Base-by-base conservation (phyloP, 352 stramenopile species). In the Phytophthora ramorum region DNA sequence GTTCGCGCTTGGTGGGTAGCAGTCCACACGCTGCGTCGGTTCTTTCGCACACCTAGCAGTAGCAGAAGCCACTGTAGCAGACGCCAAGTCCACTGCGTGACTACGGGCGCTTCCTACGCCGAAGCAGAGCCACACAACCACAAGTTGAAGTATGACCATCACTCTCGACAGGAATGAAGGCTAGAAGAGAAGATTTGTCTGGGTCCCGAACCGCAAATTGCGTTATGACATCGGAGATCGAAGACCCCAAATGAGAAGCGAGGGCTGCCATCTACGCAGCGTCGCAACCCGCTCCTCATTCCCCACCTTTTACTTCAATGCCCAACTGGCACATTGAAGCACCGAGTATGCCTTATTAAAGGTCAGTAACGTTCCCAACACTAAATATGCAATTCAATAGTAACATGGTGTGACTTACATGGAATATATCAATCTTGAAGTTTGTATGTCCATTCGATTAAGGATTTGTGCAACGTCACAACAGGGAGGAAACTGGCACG, bases 1-100 rank as follows among this genome's bases (percentile, higher is more conserved):
- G 51, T 85, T 81, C 9, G 67, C 28, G 13, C 71, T 63, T 9
- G 71, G 61, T 20, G 87, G 87, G 57, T 94, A 95, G 61, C 87
- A 96, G 63, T 95, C 81, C 44, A 94, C 63, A 7, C 83, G 83
- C 2, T 66, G 41, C 4, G 22, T 35, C 0, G 78, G 70, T 43
- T 83, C 66, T 41, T 66, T 62, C 8, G 46, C 53, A 28, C 75
- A 85, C 19, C 71, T 51, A 0, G 45, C 55, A 44, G 67, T 57
- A n/a, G 75, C 10, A 14, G 35, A 41, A 3, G 24, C 35, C 1
- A 45, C 49, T 5, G 44, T 40, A 65, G 60, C 61, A 40, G 56
- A 58, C 4, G 55, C 35, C 17, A 63, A 53, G 9, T 66, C 37
- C 14, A 66, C 37, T 6, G 16, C 51, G n/a, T 47, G 30, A 19